Conservation (phyloP, 2,329 filamentous ascomycete genomes). For the Sordariomycetes sp. region DNA sequence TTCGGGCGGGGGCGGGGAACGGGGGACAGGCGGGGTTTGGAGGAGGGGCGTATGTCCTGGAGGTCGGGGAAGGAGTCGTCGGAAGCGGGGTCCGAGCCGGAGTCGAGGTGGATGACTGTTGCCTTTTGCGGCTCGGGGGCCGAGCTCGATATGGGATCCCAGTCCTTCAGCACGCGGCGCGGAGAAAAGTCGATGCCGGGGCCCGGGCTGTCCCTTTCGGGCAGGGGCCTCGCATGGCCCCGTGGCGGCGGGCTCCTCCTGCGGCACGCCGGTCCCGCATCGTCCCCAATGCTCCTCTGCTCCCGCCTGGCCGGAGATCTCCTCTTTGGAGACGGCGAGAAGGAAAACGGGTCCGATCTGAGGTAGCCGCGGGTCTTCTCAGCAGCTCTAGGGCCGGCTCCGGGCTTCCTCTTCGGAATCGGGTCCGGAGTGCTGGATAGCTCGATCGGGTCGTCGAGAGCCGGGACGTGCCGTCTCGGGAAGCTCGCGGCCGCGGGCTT, state of each 20-base stretch:
- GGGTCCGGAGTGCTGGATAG: conserved; percentile 22
- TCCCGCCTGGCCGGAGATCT: background rate
- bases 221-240: too few species aligned
- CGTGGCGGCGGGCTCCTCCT: background rate
- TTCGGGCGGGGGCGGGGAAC: background rate
- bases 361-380: background rate
- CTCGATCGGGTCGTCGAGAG: conserved; percentile 19
- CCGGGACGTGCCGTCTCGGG: background rate
- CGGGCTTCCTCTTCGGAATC: background rate
- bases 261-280: background rate
- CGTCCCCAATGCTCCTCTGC: background rate
- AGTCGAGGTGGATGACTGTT: conserved; percentile 24
- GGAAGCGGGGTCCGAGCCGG: conserved; percentile 16
- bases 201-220: background rate
- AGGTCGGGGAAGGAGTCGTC: conserved; percentile 39
- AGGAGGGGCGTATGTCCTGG: conserved; percentile 9
- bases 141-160: conserved; percentile 44
- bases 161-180: conserved; percentile 14
- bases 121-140: conserved; percentile 25
- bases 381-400: background rate
- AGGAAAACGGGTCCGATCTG: background rate
- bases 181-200: background rate
- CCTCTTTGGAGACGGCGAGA: background rate
- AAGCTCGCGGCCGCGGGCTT: background rate
- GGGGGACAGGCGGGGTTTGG: background rate